A percentile compares a stretch with the other conserved stretches of the same genome.
Evolutionary conservation across 2,329 filamentous ascomycete genomes (phyloP).

Genomic region (Aspergillus jensenii): DNA sequence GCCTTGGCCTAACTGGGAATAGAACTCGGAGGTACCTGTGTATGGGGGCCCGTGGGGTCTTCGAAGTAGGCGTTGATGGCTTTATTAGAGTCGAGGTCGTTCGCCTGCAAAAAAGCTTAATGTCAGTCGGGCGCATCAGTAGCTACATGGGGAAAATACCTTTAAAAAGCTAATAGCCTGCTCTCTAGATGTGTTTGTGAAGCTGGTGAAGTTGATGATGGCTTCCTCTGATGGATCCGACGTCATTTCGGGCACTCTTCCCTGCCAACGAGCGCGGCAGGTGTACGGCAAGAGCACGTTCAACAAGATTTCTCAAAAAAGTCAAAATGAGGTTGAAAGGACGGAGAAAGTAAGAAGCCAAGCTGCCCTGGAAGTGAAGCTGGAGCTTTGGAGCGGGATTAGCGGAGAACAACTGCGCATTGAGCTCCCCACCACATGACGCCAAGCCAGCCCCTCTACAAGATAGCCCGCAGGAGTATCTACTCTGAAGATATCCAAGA

Average conservation of each 20-base stretch:
- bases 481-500: too few relatives aligned
- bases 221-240: slow-evolving; percentile 42
- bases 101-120: slow-evolving; percentile 32
- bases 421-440: slow-evolving; percentile 24
- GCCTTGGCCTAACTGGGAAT: slow-evolving; percentile 4
- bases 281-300: background rate
- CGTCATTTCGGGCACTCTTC: slow-evolving; percentile 27
- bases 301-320: background rate
- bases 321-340: background rate
- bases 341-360: background rate
- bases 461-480: background rate
- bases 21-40: slow-evolving; percentile 26
- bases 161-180: slow-evolving; percentile 43
- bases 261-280: background rate
- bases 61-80: slow-evolving; percentile 51
- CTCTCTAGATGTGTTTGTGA: slow-evolving; percentile 41
- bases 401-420: background rate
- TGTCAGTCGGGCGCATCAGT: slow-evolving; percentile 12
- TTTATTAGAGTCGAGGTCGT: slow-evolving; percentile 45
- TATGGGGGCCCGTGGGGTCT: slow-evolving; percentile 38
- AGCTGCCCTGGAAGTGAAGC: background rate
- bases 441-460: slow-evolving; percentile 14
- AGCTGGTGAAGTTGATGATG: slow-evolving; percentile 41
- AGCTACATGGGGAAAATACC: slow-evolving; percentile 22
- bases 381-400: background rate